A percentile compares a stretch with the other conserved stretches of the same genome.
These are phyloP conservation scores for Ceratocystis huliohia DNA, from an alignment of 2,329 filamentous ascomycete genomes.

Conservation along the genomic window DNA sequence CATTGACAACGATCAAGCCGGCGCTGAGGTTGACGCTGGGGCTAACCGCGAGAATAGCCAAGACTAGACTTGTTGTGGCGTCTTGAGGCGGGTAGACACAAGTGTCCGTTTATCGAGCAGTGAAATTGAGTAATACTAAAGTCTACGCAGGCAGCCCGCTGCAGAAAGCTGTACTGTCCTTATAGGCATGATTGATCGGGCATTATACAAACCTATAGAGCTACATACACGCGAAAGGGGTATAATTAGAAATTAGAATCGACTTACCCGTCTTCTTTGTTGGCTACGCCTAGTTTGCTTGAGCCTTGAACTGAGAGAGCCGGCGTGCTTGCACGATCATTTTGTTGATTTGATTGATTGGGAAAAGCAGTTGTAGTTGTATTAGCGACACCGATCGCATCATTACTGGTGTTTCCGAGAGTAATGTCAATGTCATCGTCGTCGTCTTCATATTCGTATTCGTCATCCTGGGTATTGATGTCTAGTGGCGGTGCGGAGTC, in stretches of 20 bases:
- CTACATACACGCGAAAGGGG: conserved; percentile 9
- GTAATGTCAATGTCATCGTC: conserved; percentile 49
- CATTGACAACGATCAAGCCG: too few relatives aligned
- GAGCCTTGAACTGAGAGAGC: conserved; percentile 26
- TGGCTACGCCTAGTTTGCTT: conserved; percentile 44
- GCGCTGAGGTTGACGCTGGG: too few relatives aligned
- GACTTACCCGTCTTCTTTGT: conserved; percentile 36
- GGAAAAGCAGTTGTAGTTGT: conserved; percentile 17
- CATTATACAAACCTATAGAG: conserved; percentile 2
- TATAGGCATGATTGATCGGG: background rate
- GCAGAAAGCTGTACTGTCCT: background rate
- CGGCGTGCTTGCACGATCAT: conserved; percentile 28
- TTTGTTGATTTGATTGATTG: conserved; percentile 22
- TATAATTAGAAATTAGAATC: background rate
- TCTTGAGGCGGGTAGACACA: too few relatives aligned
- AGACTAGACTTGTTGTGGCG: too few relatives aligned
- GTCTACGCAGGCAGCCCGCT: too few relatives aligned
- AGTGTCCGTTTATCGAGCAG: too few relatives aligned
- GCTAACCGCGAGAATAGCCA: background rate
- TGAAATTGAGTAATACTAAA: too few relatives aligned
- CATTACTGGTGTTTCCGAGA: conserved; percentile 32
- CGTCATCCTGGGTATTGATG: conserved; percentile 32
- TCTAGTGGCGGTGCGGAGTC: conserved; percentile 25
- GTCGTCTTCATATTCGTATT: conserved; percentile 36
- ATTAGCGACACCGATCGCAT: conserved; percentile 20